Conservation (phyloP, 345 rosid genomes). For the Bruguiera gymnorhiza region DNA sequence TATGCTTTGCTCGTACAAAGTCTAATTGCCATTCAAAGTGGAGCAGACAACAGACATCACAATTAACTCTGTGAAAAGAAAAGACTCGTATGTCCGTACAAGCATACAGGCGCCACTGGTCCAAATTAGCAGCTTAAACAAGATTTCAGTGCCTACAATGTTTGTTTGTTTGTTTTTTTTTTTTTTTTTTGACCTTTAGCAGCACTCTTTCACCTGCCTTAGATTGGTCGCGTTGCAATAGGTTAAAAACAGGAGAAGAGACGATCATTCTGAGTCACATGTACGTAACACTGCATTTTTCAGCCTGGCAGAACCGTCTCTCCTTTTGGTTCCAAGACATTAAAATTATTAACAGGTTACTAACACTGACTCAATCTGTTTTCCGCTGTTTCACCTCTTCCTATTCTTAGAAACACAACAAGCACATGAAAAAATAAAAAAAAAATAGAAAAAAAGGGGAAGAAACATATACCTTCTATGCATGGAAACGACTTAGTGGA, state of each 20-base stretch:
- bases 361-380: no score
- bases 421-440: no score
- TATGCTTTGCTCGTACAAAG: not conserved
- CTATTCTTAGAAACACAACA: not conserved
- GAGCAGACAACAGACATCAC: not conserved
- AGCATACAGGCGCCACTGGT: conserved; percentile 13
- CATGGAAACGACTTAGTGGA: not conserved
- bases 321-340: no score
- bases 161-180: not conserved
- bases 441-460: not conserved
- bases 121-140: conserved; percentile 20
- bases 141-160: not conserved
- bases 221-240: conserved; percentile 26
- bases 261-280: not conserved
- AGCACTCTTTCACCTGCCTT: conserved; percentile 17
- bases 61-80: not conserved
- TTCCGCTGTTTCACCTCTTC: not conserved
- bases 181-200: conserved; percentile 25
- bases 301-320: not conserved
- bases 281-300: not conserved
- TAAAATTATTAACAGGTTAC: no score
- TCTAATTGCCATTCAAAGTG: conserved; percentile 1
- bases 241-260: not conserved
- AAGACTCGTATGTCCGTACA: not conserved
- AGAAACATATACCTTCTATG: no score